Base-by-base conservation (phyloP, 2,329 filamentous ascomycete species). In the Davidsoniella virescens region DNA sequence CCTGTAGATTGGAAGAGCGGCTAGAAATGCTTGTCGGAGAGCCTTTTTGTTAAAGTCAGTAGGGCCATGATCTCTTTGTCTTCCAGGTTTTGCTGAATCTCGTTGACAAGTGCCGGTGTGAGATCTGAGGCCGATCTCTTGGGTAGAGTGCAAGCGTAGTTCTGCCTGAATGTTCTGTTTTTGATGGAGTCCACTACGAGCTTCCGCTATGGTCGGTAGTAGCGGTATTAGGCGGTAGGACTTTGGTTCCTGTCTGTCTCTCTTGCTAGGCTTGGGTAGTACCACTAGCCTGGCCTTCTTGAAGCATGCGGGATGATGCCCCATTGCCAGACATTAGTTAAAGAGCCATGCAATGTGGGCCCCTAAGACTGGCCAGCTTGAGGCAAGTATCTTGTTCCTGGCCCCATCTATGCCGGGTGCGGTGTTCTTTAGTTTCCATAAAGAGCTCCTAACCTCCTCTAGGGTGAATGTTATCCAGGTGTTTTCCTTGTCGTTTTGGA, bases 181-280 rank as follows among this genome's bases (percentile, higher is more conserved):
- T 26, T 26, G 5, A 26, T 26, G 4, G 25, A 4, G 25, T 26
- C 25, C 25, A 5, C 8, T 26, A 4, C 25, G 54, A 1, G 59
- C 56, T 50, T 62, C 60, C 12, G 57, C 54, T 2, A 62, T 54
- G 36, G 44, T 58, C 3, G 54, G 58, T 5, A 60, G 56, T 10
- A 61, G 55, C 41, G 57, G 57, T 41, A 60, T 60, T 3, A 54
- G 58, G 10, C 56, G 53, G 54, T 52, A 61, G 16, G 55, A 54
- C 17, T 52, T 43, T 4, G 55, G 54, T 2, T 23, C 45, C 5
- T 49, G 54, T 9, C 55, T 52, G 50, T 60, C 52, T 49, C 55
- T 52, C 14, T 55, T 56, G 9, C 56, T 52, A 2, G 52, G 9
- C 20, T 44, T 44, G 3, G 23, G 42, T 17, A 44, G 12, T 8